Conservation (phyloP, 345 rosid species). For the Moricandia arvensis region DNA sequence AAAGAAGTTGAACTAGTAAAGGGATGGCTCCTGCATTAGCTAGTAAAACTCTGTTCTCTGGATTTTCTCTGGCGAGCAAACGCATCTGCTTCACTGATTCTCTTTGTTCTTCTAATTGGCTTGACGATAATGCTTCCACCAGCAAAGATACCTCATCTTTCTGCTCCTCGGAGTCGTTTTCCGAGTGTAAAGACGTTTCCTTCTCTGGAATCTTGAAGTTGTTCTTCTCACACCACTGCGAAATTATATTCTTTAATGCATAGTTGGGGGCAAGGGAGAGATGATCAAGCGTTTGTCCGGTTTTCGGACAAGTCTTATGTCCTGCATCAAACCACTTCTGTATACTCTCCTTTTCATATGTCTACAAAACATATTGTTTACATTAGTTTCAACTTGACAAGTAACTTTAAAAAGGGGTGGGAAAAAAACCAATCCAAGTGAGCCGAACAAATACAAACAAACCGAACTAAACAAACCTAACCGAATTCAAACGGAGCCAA, state of each 20-base stretch:
- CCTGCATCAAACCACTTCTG: conserved; percentile 70
- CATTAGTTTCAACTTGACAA: conserved; percentile 12
- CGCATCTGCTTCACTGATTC: conserved; percentile 59
- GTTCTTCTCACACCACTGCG: conserved; percentile 77
- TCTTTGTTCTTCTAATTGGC: conserved; percentile 57
- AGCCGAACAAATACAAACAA: too few species aligned
- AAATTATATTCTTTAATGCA: conserved; percentile 62
- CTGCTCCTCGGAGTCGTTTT: conserved; percentile 18
- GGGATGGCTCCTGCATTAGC: conserved; percentile 58
- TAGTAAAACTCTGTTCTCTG: conserved; percentile 57
- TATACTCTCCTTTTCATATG: conserved; percentile 71
- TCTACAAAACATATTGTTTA: conserved; percentile 35
- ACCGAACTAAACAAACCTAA: too few species aligned
- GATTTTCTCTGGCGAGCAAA: conserved; percentile 61
- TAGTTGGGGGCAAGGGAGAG: conserved; percentile 63
- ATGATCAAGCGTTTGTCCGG: conserved; percentile 57
- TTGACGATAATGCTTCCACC: conserved; percentile 48
- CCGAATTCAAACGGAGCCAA: too few species aligned
- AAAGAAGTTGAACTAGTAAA: conserved; percentile 53
- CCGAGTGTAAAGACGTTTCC: conserved; percentile 11
- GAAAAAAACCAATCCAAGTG: too few species aligned
- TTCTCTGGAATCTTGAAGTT: conserved; percentile 52
- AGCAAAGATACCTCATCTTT: conserved; percentile 41
- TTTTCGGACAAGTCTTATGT: conserved; percentile 77
- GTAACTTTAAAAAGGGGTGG: neutral